Evolutionary conservation across 192 early-diverging fungal species (phyloP).

Genomic region (Coemansia sp.): DNA sequence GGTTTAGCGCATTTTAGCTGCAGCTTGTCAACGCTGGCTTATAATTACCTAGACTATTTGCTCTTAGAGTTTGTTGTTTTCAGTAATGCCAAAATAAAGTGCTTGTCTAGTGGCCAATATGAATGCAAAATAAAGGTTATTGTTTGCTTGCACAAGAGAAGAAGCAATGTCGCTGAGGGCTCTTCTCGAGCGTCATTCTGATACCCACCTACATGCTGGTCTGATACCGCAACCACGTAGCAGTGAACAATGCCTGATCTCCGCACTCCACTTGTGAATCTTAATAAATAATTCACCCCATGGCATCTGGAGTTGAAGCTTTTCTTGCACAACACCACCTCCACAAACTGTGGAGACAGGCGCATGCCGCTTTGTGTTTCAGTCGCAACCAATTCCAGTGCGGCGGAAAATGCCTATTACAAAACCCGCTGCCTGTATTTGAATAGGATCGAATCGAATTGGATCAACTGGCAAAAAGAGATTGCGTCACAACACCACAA

Average conservation of each 20-base stretch:
- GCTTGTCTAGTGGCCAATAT: neutral
- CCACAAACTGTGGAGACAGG: neutral
- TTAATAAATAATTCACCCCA: neutral
- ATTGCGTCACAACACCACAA: too few relatives aligned
- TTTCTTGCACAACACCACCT: too few relatives aligned
- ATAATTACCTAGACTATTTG: neutral
- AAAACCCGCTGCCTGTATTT: neutral
- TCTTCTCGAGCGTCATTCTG: neutral
- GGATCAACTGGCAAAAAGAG: neutral
- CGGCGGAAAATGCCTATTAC: neutral
- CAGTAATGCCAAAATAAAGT: too few relatives aligned
- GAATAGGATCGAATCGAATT: neutral
- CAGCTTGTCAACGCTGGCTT: neutral
- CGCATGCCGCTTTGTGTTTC: neutral
- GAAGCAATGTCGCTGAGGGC: neutral
- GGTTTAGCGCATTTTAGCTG: too few relatives aligned
- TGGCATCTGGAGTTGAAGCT: too few relatives aligned
- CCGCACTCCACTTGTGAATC: neutral
- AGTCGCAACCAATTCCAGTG: too few relatives aligned
- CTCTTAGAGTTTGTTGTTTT: too few relatives aligned
- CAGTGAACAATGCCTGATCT: neutral
- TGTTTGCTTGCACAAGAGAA: neutral
- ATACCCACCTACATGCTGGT: neutral
- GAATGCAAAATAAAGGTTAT: neutral
- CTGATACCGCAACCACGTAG: neutral